Base-by-base conservation (phyloP, 1,284 basidiomycete species). In the Caloboletus firmus region DNA sequence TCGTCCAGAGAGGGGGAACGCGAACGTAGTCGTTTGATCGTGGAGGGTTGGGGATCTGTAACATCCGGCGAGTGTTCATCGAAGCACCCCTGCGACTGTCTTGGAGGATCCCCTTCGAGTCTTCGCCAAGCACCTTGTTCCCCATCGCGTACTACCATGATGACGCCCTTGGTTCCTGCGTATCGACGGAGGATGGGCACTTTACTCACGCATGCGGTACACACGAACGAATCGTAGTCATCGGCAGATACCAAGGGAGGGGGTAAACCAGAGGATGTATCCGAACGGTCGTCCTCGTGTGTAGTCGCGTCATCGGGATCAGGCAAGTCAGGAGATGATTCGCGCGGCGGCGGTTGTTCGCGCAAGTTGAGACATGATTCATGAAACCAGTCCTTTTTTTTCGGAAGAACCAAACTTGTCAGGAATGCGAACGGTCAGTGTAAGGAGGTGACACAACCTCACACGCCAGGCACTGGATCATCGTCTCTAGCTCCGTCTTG, bases 361-460 rank as follows among this genome's bases (percentile, higher is more conserved):
- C 88, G 79, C 41, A 92, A 76, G 68, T 89, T 86, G 58, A 90
- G 81, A 65, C 90, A 92, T 10, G 87, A 91, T 72, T 92, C 89
- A 62, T 92, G 89, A 67, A 85, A 91, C 89, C 90, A 92, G 64
- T 91, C 89, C 89, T n/a, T n/a, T n/a, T 91, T 31, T 20, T 13
- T 15, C 54, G 4, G 50, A 43, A 35, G 32, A 34, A 50, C 53
- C 47, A 47, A 22, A 31, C n/a, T 4, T 11, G 39, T 66, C 28
- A 67, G 47, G 6, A 11, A 36, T 26, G 4, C 5, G 32, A 37
- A 37, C 20, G n/a, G 17, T n/a, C 4, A 17, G 4, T 15, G 26
- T 12, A 17, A 31, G 40, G 28, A 41, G 47, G 11, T 5, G 42
- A 34, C 48, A 73, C 80, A 63, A 91, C 89, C 79, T 92, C 90